phyloP scores from a whole-genome alignment of 1,139 yeast species.

The Diutina ranongensis region DNA sequence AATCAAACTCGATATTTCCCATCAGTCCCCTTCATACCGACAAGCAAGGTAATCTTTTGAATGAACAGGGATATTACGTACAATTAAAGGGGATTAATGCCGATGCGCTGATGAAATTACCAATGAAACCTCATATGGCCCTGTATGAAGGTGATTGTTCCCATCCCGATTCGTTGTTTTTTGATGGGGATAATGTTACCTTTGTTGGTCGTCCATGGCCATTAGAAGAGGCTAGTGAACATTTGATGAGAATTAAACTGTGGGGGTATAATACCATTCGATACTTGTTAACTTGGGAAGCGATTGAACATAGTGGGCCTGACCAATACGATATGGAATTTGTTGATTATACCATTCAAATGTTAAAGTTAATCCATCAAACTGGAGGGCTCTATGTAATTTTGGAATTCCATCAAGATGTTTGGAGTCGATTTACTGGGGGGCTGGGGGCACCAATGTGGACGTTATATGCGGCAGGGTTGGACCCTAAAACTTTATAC shows the following conservation, averaged over 20 bases:
- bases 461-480: constrained; percentile 93
- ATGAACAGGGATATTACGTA: constrained; percentile 41
- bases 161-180: constrained; percentile 36
- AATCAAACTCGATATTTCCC: constrained; percentile 9
- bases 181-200: constrained; percentile 60
- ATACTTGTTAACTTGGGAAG: constrained; percentile 83
- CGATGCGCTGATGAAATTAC: constrained; percentile 68
- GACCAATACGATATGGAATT: constrained; percentile 71
- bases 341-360: constrained; percentile 54
- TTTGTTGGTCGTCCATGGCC: constrained; percentile 81
- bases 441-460: constrained; percentile 95
- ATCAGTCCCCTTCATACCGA: constrained; percentile 5
- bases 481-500: constrained; percentile 61
- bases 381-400: constrained; percentile 73
- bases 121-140: constrained; percentile 44
- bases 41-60: constrained; percentile 10
- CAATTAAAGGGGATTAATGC: constrained; percentile 81
- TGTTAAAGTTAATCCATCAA: constrained; percentile 44
- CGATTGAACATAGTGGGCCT: constrained; percentile 83
- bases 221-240: constrained; percentile 56
- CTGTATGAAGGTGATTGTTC: constrained; percentile 38
- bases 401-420: constrained; percentile 88
- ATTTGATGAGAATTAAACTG: constrained; percentile 56
- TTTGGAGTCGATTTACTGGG: constrained; percentile 86
- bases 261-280: constrained; percentile 79